Base-by-base conservation (phyloP, 805 yeast genomes). In the Wickerhamomyces ciferrii region DNA sequence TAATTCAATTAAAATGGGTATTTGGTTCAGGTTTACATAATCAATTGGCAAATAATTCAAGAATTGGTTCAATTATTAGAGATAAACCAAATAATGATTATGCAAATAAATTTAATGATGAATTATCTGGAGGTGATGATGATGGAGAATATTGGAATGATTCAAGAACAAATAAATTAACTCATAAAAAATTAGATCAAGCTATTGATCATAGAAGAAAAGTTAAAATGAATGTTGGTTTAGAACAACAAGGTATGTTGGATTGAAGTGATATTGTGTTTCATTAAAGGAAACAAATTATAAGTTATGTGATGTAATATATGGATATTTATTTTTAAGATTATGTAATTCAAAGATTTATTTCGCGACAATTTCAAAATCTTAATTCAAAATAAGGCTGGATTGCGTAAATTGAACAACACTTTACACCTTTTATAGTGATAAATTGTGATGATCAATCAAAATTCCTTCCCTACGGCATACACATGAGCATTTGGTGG, bases 1-100 rank as follows among this genome's bases (percentile, higher is more conserved):
- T 56, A 9, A 50, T 58, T 24, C 53, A 51, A 32, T 39, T 60
- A 37, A 60, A 60, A 41, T 58, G 62, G 61, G 54, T 53, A 0
- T 60, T 54, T 39, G 46, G 55, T 4, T 47, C 53, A 4, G 62
- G 61, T 2, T 48, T 58, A 11, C 54, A 58, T 40, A 58, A 52
- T 25, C 63, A 60, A 38, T 42, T 60, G 20, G 60, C 59, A 2
- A 56, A 54, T 23, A 60, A 56, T 40, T 29, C 50, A 14, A 50
- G 48, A 14, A 45, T 60, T 1, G 40, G 44, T 2, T 36, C 39
- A 3, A 53, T 58, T 36, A 50, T 60, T 13, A 56, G 60, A 31
- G 59, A 56, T 29, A 52, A 48, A 18, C 48, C 51, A 7, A 18
- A 43, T n/a, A 44, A 43, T 2, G 50, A 49, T 4, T 50, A 48